A percentile compares a stretch with the other conserved stretches of the same genome.
Conservation (phyloP, 2,329 filamentous ascomycete genomes). For the Fusarium irregulare region DNA sequence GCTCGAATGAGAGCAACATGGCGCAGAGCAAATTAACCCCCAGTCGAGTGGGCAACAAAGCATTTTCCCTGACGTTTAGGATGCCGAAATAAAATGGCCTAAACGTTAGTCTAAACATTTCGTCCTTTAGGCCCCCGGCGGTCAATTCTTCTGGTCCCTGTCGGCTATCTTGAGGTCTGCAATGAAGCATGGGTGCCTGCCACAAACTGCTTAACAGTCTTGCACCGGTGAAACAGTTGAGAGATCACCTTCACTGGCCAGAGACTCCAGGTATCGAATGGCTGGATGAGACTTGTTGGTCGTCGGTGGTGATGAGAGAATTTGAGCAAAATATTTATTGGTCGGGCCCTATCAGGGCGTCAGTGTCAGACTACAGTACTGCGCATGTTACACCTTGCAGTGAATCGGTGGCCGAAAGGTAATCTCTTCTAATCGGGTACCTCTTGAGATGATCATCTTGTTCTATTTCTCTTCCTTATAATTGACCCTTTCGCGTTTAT, state of each 20-base stretch:
- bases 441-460: neutral
- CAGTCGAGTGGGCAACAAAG: neutral
- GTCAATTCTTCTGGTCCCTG: neutral
- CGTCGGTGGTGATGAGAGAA: slow-evolving; percentile 3
- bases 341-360: neutral
- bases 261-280: neutral
- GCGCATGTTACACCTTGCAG: neutral
- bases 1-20: slow-evolving; percentile 12
- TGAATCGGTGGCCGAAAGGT: neutral
- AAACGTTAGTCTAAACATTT: neutral
- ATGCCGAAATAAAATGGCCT: neutral
- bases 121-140: neutral
- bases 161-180: too few species aligned
- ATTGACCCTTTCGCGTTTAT: neutral
- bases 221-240: neutral
- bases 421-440: neutral
- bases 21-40: neutral
- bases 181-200: neutral
- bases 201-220: neutral
- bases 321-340: slow-evolving; percentile 21
- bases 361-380: neutral
- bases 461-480: neutral
- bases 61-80: neutral
- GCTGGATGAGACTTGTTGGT: neutral
- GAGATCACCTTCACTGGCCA: too few species aligned